These are phyloP conservation scores for Periconia sp. DNA, from an alignment of 2,329 filamentous ascomycete species.

Conservation along the genomic window DNA sequence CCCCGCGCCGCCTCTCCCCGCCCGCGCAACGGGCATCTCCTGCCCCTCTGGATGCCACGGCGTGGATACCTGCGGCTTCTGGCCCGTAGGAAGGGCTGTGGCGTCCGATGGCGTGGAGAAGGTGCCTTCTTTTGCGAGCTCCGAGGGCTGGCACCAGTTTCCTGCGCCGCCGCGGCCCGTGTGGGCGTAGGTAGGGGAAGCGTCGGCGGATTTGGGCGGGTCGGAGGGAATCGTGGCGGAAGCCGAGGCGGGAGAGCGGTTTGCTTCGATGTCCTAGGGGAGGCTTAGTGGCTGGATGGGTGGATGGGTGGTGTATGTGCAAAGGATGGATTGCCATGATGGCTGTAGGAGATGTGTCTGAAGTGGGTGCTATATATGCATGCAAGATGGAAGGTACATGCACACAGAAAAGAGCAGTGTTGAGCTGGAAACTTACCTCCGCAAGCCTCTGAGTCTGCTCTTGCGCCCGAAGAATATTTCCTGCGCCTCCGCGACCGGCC, in stretches of 20 bases:
- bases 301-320: no score
- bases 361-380: conserved; percentile 1
- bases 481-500: conserved; percentile 53
- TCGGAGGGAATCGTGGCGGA: conserved; percentile 16
- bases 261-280: conserved; percentile 49
- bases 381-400: not conserved
- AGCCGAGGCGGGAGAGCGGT: conserved; percentile 21
- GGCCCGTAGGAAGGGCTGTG: conserved; percentile 32
- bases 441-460: conserved; percentile 36
- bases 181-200: conserved; percentile 50
- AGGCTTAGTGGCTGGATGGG: no score
- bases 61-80: conserved; percentile 34
- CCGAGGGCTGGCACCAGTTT: conserved; percentile 53
- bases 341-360: no score
- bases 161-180: conserved; percentile 54
- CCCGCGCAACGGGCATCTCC: conserved; percentile 41
- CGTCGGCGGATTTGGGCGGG: conserved; percentile 21
- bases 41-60: conserved; percentile 44
- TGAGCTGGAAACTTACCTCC: conserved; percentile 40
- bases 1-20: conserved; percentile 55
- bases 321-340: no score
- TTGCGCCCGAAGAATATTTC: conserved; percentile 49
- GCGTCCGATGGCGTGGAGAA: conserved; percentile 41
- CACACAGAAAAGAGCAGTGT: not conserved
- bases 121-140: conserved; percentile 46